Base-by-base conservation (phyloP, 2,329 filamentous ascomycete genomes). In the Claviceps digitariae region DNA sequence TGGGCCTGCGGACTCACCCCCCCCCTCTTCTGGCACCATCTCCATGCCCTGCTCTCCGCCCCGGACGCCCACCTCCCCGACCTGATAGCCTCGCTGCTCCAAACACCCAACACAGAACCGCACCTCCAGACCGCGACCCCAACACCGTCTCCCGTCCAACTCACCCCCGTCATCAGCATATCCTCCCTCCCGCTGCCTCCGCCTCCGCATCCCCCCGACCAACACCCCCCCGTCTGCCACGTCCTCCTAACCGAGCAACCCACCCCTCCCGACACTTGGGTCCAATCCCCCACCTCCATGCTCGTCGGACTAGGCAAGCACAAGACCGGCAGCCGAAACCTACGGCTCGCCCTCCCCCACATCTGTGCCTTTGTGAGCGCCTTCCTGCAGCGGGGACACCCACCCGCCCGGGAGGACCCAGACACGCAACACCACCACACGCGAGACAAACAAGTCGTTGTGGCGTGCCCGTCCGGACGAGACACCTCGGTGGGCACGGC, bases 1-100 rank as follows among this genome's bases (percentile, higher is more conserved):
- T 98, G 93, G 93, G 85, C 90, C 1, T 72, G 79, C 52, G 89
- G 88, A 0, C 76, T 97, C 17, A 93, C 87, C 0, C 81, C 91
- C 0, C 66, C 72, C 0, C 57, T 91, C 0, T 98, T 95, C 69
- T 98, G 93, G 93, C 68, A 67, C 2, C 74, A 95, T 60, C 72
- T 71, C 44, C 71, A 78, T 0, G 41, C 63, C 6, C 71, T 97
- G 12, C 71, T 94, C 21, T 66, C 66, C 0, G 77, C 83, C 0
- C 62, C 77, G 0, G 90, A 96, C 62, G 76, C 79, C 10, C 81
- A 89, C 2, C 67, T 81, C 0, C 74, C 76, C 0, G 72, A 62
- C 2, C 59, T 78, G 9, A 81, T 84, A 10, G 55, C 64, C 13
- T 56, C 53, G 10, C 64, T 84, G 15, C 12, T 50, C 10, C 29